These are phyloP conservation scores for Glomus cerebriforme DNA, from an alignment of 192 early-diverging fungal genomes.

Conservation along the genomic window DNA sequence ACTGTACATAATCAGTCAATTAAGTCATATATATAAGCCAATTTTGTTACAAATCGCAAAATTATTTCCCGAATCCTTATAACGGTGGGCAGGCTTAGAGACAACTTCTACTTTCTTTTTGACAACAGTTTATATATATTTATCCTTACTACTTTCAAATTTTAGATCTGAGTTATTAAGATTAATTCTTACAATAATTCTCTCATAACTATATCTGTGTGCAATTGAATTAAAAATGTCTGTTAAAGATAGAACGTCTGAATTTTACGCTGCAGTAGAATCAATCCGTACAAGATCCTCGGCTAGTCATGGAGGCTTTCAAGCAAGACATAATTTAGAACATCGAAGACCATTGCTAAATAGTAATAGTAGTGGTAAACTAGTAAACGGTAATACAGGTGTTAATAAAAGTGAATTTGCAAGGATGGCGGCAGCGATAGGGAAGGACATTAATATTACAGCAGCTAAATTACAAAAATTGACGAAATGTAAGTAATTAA, in stretches of 20 bases:
- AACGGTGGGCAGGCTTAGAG: too few species aligned
- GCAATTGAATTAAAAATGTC: too few species aligned
- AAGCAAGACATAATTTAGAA: constrained; percentile 35
- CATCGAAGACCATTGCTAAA: constrained; percentile 41
- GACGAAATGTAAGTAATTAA: constrained; percentile 56
- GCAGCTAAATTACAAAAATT: constrained; percentile 84
- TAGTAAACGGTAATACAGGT: constrained; percentile 3
- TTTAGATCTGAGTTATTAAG: too few species aligned
- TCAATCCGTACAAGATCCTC: constrained; percentile 59
- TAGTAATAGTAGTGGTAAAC: constrained; percentile 30
- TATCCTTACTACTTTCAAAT: too few species aligned
- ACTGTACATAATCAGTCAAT: too few species aligned
- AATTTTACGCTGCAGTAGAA: constrained; percentile 84
- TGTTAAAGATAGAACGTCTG: constrained; percentile 77
- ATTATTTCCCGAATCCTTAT: too few species aligned
- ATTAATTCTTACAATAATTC: too few species aligned
- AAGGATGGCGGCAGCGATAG: constrained; percentile 78
- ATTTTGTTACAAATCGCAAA: too few species aligned
- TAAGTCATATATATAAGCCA: too few species aligned
- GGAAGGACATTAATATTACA: constrained; percentile 84
- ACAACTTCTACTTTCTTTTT: too few species aligned
- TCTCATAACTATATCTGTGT: too few species aligned
- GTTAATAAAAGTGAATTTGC: constrained; percentile 78
- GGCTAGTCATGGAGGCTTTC: constrained; percentile 33
- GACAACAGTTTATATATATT: too few species aligned